These are phyloP conservation scores for Zygotorulaspora florentina DNA, from an alignment of 805 yeast species.

Conservation along the genomic window DNA sequence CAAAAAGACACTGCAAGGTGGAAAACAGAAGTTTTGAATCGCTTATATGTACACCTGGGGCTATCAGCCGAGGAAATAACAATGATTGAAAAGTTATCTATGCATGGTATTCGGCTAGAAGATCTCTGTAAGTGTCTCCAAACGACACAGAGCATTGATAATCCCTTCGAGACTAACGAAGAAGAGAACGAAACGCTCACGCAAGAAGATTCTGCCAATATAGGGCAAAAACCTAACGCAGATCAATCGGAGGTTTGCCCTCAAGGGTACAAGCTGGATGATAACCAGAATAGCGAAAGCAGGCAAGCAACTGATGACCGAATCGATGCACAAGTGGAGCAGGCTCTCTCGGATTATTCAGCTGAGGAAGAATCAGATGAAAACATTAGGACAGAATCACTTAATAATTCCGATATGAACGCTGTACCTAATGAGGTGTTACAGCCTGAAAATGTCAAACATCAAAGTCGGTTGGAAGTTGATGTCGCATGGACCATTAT, in stretches of 20 bases:
- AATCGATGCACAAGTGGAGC: constrained; percentile 11
- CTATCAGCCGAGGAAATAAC: constrained; percentile 66
- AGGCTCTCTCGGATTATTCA: constrained; percentile 5
- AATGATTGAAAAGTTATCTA: constrained; percentile 83
- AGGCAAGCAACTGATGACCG: constrained; percentile 7
- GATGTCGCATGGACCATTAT: constrained; percentile 91
- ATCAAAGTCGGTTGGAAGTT: constrained; percentile 45
- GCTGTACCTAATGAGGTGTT: constrained; percentile 16
- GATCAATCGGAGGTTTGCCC: not conserved
- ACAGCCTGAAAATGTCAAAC: constrained; percentile 34
- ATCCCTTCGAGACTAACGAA: constrained; percentile 40
- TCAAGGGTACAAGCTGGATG: not conserved
- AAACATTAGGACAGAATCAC: not conserved
- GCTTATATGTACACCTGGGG: constrained; percentile 78
- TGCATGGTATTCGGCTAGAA: constrained; percentile 71
- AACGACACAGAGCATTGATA: constrained; percentile 46
- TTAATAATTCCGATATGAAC: not conserved
- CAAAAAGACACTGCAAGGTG: constrained; percentile 81
- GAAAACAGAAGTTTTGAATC: constrained; percentile 68
- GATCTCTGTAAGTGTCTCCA: constrained; percentile 67
- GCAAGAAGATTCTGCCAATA: constrained; percentile 6
- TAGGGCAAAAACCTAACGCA: constrained; percentile 1
- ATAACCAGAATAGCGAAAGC: not conserved
- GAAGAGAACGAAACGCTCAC: constrained; percentile 10
- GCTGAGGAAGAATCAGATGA: constrained; percentile 8